These are phyloP conservation scores for Rhodotorula mucilaginosa DNA, from an alignment of 1,284 basidiomycete species.

Conservation along the genomic window DNA sequence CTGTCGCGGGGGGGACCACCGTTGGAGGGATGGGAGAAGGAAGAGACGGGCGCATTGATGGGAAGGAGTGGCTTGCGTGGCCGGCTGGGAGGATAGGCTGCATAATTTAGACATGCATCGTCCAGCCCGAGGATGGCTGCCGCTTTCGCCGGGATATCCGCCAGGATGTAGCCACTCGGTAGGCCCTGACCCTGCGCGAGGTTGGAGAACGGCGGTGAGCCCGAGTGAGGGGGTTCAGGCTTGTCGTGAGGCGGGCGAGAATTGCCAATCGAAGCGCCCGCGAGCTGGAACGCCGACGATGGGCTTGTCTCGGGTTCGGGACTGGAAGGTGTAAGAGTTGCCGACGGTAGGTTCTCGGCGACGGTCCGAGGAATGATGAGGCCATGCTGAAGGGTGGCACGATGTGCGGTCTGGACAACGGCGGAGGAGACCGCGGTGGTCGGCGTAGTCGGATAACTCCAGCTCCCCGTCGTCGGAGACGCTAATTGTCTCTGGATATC, in stretches of 20 bases:
- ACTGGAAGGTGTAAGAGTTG: too few relatives aligned
- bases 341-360: too few relatives aligned
- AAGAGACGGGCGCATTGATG: not conserved
- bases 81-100: too few relatives aligned
- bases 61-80: too few relatives aligned
- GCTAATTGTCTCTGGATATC: not conserved
- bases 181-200: not conserved
- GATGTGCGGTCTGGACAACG: not conserved
- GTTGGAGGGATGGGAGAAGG: not conserved
- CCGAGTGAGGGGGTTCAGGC: too few relatives aligned
- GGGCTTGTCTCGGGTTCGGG: too few relatives aligned
- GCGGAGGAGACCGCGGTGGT: not conserved
- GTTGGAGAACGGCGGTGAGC: slow-evolving; percentile 16
- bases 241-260: too few relatives aligned
- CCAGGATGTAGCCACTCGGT: not conserved
- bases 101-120: not conserved
- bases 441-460: not conserved
- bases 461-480: not conserved
- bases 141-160: slow-evolving; percentile 20
- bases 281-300: too few relatives aligned
- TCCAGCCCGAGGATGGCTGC: slow-evolving; percentile 27
- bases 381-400: not conserved
- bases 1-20: not conserved
- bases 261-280: too few relatives aligned
- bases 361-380: not conserved